Evolutionary conservation across 1,139 yeast species (phyloP), one percentile per base, ranked within the genome.

Genomic region (Pichia sp.): DNA sequence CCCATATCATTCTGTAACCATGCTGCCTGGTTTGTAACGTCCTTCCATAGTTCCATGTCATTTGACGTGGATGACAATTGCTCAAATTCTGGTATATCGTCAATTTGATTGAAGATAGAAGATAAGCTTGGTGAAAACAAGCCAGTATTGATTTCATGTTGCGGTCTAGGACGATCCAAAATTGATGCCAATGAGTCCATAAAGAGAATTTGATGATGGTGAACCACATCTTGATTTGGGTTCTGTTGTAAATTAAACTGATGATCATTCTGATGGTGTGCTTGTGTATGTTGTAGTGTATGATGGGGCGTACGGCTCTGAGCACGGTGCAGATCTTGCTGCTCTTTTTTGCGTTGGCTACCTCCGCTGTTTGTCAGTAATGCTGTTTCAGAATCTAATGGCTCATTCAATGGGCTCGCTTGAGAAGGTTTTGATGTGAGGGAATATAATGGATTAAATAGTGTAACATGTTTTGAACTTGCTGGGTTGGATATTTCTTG

Each of bases 21-120:
- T 66, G 77, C 86, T 13, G 95, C 90, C 66, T 82, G 90, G 66
- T 78, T 78, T 2, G 89, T 81, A 59, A 87, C 82, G 63, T 85
- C 89, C 66, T 82, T 81, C 92, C 95, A 84, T 52, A 89, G 69
- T 62, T 85, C 79, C 61, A 81, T 79, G 63, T 86, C 90, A 72
- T 67, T 70, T 8, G 72, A 67, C 46, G 61, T 64, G 15, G 65
- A 62, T 13, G 60, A 55, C 32, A 71, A 50, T 7, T 51, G 57
- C 23, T 65, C 67, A 53, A 66, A 58, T 40, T 61, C 63, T 4
- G 67, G 66, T 32, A 65, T 60, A 50, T 64, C 67, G 44, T 66
- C 67, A 4, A 64, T 56, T n/a, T 61, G 63, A 10, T 61, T 58
- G 29, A 65, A 56, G n/a, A 66, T 59, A 4, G 66, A 62, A 13